A percentile compares a stretch with the other conserved stretches of the same genome.
Evolutionary conservation across 805 yeast species (phyloP).

Genomic region (Nakazawaea ambrosiae): DNA sequence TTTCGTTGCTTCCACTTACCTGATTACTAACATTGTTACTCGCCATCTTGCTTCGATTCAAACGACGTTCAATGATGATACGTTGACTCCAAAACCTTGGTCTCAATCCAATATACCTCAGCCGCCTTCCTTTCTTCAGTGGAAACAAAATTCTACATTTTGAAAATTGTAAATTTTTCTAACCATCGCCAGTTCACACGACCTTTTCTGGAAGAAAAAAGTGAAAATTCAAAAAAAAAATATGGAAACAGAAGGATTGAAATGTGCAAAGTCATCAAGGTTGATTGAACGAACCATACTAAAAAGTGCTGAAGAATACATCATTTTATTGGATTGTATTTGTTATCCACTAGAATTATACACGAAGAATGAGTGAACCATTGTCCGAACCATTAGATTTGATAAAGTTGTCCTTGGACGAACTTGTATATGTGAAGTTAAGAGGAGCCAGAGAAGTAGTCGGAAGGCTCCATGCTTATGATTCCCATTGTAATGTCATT

Average conservation of each 20-base stretch:
- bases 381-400: constrained; percentile 81
- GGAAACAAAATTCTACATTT: no score
- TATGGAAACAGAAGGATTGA: neutral
- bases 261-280: neutral
- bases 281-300: neutral
- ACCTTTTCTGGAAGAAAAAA: neutral
- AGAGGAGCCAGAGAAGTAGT: constrained; percentile 91
- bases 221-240: neutral
- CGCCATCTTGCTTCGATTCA: no score
- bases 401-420: constrained; percentile 80
- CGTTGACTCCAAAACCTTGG: no score
- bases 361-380: constrained; percentile 6
- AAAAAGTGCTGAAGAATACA: neutral
- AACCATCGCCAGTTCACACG: no score
- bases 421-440: constrained; percentile 76
- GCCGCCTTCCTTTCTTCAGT: no score
- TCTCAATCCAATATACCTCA: no score
- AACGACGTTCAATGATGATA: no score
- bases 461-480: constrained; percentile 90
- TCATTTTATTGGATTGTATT: no score
- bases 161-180: no score
- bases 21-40: no score
- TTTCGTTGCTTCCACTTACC: no score
- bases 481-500: constrained; percentile 94
- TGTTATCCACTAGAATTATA: neutral